phyloP scores from a whole-genome alignment of 163 green algal species.

The Scenedesmus sp. region DNA sequence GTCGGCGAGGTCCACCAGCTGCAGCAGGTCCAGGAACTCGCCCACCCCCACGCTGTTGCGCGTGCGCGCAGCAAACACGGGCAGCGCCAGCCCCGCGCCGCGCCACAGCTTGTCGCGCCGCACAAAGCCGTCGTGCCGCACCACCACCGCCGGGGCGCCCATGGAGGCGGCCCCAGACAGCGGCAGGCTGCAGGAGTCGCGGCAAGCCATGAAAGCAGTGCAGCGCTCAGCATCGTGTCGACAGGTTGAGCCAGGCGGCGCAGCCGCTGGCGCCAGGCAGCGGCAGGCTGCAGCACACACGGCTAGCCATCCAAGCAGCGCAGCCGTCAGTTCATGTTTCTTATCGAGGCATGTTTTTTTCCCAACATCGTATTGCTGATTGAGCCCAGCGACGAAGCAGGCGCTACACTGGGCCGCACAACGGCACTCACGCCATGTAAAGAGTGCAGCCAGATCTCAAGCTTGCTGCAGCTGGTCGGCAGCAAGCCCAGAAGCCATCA shows the following conservation, averaged over 20 bases:
- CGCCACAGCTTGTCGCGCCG: conserved; percentile 85
- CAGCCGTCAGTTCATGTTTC: too few species aligned
- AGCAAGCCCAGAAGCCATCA: too few species aligned
- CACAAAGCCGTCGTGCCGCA: conserved; percentile 81
- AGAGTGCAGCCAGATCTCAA: too few species aligned
- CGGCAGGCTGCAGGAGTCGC: conserved; percentile 28
- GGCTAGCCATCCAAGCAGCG: neutral
- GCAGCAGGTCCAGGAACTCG: conserved; percentile 93
- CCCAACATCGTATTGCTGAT: too few species aligned
- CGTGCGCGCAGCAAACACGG: conserved; percentile 93
- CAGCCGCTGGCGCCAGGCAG: neutral
- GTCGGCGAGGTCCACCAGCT: conserved; percentile 86
- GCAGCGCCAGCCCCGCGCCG: conserved; percentile 89
- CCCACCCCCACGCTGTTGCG: conserved; percentile 84
- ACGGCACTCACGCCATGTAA: too few species aligned
- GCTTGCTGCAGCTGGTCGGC: too few species aligned
- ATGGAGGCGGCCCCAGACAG: conserved; percentile 33
- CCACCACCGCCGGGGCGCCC: conserved; percentile 67
- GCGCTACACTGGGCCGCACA: too few species aligned
- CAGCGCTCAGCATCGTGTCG: neutral
- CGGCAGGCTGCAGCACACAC: neutral
- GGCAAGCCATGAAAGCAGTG: neutral
- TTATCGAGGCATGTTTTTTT: too few species aligned
- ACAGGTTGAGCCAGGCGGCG: too few species aligned
- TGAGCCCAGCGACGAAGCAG: too few species aligned